These are phyloP conservation scores for Hyaloscypha finlandica DNA, from an alignment of 495 filamentous ascomycete genomes.

Conservation along the genomic window DNA sequence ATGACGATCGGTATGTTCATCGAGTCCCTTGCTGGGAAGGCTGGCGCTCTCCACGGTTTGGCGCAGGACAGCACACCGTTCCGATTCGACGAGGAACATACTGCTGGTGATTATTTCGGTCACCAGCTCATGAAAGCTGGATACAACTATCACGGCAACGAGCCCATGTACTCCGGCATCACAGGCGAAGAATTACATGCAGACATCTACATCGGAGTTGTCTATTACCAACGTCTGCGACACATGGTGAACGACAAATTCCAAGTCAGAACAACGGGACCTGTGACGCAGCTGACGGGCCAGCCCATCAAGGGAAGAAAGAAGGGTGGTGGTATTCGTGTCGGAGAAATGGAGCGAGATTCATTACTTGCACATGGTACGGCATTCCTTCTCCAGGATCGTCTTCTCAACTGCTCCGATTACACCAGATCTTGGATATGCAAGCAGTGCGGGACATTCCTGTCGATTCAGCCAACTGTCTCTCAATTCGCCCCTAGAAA, in stretches of 20 bases:
- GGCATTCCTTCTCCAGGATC: constrained; percentile 92
- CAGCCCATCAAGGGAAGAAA: constrained; percentile 96
- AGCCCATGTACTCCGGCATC: constrained; percentile 96
- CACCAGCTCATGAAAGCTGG: constrained; percentile 91
- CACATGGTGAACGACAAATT: constrained; percentile 99
- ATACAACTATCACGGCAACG: constrained; percentile 97
- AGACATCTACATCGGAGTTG: constrained; percentile 95
- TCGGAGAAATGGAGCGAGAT: constrained; percentile 99
- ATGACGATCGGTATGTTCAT: constrained; percentile 99
- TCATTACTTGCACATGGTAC: constrained; percentile 91
- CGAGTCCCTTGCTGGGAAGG: constrained; percentile 93
- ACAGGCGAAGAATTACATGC: constrained; percentile 91
- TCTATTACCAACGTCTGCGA: constrained; percentile 95
- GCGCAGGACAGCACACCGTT: constrained; percentile 95
- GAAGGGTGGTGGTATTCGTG: constrained; percentile 95
- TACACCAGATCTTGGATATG: constrained; percentile 87
- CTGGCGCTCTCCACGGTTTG: constrained; percentile 89
- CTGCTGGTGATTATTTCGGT: constrained; percentile 92
- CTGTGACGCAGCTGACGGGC: constrained; percentile 82
- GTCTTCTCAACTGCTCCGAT: constrained; percentile 95
- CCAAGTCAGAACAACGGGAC: constrained; percentile 95
- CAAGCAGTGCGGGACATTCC: constrained; percentile 80
- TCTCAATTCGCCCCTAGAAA: constrained; percentile 49
- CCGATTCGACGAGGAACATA: constrained; percentile 88
- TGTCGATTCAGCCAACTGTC: constrained; percentile 78